Base-by-base conservation (phyloP, 495 filamentous ascomycete genomes). In the Jackrogersella multiformis region DNA sequence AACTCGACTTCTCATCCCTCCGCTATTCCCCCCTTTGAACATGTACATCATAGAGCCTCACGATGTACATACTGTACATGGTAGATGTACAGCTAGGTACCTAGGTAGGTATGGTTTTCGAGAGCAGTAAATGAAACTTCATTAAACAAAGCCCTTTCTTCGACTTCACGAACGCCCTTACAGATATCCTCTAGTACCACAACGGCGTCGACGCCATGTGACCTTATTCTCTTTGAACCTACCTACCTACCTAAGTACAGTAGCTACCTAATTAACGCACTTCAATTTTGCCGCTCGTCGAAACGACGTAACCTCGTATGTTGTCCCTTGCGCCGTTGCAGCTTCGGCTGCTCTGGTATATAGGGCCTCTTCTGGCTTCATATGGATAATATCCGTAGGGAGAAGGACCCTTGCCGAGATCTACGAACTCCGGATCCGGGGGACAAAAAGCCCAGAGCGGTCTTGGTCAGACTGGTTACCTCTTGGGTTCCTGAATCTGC, bases 361-460 rank as follows among this genome's bases (percentile, higher is more conserved):
- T 51, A 61, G 24, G 45, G 23, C 45, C 18, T 28, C 24, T 61
- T 61, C 56, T 30, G 52, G 42, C 26, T 56, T 56, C 53, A 70
- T 70, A 57, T 70, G 67, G 67, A 70, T 70, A 70, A 70, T 70
- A 61, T 70, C 52, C 45, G 30, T 66, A 70, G 46, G 61, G 61
- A 49, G 66, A 56, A 45, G 56, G 26, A 65, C 52, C 67, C 61
- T 58, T 57, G 67, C 53, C 52, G 67, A 70, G 67, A 70, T 70
- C 67, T 62, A 51, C 61, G 36, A 70, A 39, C 56, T 24, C 38
- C 56, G 56, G 67, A 58, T 62, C 61, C 54, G 61, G 61, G 67
- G 67, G 56, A 60, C n/a, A 55, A 56, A 36, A 53, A 61, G 67
- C 53, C 61, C 61, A 65, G 67, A 66, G 54, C 66, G 52, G 61